Conservation (phyloP, 2,329 filamentous ascomycete species). For the Phaeosphaeriaceae sp. region DNA sequence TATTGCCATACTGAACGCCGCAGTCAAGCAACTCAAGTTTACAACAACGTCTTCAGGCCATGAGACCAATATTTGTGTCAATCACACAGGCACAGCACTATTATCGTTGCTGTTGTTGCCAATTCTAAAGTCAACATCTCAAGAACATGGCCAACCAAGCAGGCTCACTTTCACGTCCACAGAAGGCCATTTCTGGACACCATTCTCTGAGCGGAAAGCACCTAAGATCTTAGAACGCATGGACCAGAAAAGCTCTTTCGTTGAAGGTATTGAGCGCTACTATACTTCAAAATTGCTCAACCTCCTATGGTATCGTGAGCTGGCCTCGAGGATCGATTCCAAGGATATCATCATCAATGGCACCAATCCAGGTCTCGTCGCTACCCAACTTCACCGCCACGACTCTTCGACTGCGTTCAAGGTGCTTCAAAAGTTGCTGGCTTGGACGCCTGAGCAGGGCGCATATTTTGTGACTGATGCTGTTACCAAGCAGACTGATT, state of each 20-base stretch:
- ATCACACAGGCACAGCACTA: conserved; percentile 20
- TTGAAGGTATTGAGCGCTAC: conserved; percentile 15
- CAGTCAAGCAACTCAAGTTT: conserved; percentile 46
- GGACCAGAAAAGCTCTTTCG: conserved; percentile 22
- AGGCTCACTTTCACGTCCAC: conserved; percentile 56
- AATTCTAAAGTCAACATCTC: conserved; percentile 49
- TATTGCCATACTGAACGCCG: conserved; percentile 52
- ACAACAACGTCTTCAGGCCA: conserved; percentile 52
- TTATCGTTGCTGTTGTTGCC: conserved; percentile 44
- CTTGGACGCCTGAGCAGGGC: conserved; percentile 19
- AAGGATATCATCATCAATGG: conserved; percentile 23
- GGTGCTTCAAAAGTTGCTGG: conserved; percentile 16
- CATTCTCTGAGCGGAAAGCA: conserved; percentile 21
- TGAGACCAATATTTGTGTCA: conserved; percentile 49
- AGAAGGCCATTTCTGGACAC: conserved; percentile 34
- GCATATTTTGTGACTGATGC: conserved; percentile 19
- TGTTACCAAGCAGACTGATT: conserved; percentile 10
- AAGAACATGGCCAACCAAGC: conserved; percentile 32
- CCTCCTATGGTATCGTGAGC: conserved; percentile 19
- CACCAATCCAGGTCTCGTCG: conserved; percentile 28
- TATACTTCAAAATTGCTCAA: conserved; percentile 26
- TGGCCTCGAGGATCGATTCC: conserved; percentile 8
- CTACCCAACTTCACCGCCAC: conserved; percentile 19
- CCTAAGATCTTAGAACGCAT: conserved; percentile 17
- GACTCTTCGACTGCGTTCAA: conserved; percentile 11